A percentile compares a stretch with the other conserved stretches of the same genome.
Evolutionary conservation across 2,329 filamentous ascomycete genomes (phyloP).

Genomic region (Aureobasidium melanogenum): DNA sequence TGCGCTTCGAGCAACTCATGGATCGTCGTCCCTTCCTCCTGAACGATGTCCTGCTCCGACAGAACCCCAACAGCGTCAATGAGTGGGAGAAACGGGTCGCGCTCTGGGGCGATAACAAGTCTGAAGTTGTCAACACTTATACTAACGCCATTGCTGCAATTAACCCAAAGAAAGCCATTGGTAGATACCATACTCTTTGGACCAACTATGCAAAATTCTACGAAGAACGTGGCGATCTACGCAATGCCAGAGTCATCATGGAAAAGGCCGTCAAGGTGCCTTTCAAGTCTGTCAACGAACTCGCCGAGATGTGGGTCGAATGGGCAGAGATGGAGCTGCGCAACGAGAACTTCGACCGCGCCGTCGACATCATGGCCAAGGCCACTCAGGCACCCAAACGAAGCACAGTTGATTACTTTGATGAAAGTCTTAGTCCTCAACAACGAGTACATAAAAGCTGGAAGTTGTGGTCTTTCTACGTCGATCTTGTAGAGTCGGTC

Average conservation of each 20-base stretch:
- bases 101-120: slow-evolving; percentile 88
- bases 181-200: slow-evolving; percentile 92
- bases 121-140: slow-evolving; percentile 88
- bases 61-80: slow-evolving; percentile 91
- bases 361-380: slow-evolving; percentile 92
- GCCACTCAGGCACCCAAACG: slow-evolving; percentile 93
- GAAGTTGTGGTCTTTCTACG: slow-evolving; percentile 99
- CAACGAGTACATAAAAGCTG: slow-evolving; percentile 98
- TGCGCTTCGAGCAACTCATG: slow-evolving; percentile 97
- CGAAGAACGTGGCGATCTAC: slow-evolving; percentile 74
- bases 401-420: slow-evolving; percentile 98
- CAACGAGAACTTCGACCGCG: slow-evolving; percentile 90
- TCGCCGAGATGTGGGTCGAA: slow-evolving; percentile 97
- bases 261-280: slow-evolving; percentile 97
- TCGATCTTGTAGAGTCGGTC: slow-evolving; percentile 93
- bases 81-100: slow-evolving; percentile 98
- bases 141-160: slow-evolving; percentile 89
- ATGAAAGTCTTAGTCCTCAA: slow-evolving; percentile 86
- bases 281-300: slow-evolving; percentile 92
- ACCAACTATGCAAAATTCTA: slow-evolving; percentile 96
- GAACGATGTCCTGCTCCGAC: slow-evolving; percentile 88
- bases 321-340: slow-evolving; percentile 98
- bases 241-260: slow-evolving; percentile 83
- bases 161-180: slow-evolving; percentile 86
- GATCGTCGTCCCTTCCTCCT: slow-evolving; percentile 90